Conservation (phyloP, 176 grass and related monocot genomes). For the Poa annua region DNA sequence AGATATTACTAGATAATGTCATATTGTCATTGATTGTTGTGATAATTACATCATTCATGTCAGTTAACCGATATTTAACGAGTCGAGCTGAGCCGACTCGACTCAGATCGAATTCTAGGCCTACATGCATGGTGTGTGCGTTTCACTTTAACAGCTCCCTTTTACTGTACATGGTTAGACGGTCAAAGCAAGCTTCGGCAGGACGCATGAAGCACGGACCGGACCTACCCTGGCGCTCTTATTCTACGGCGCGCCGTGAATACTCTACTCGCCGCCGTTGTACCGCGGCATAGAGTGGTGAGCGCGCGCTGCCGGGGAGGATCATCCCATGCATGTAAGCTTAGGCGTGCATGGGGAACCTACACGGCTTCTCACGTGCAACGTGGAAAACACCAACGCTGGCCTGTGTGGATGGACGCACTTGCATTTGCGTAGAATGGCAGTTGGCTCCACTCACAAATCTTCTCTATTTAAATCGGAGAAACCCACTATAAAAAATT, state of each 20-base stretch:
- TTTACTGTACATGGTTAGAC: constrained; percentile 10
- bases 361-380: constrained; percentile 54
- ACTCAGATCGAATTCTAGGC: too few species aligned
- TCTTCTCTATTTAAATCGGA: too few species aligned
- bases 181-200: constrained; percentile 62
- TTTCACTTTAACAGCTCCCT: constrained; percentile 44
- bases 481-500: too few species aligned
- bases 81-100: too few species aligned
- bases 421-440: neutral
- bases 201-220: constrained; percentile 26
- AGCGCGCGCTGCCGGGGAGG: constrained; percentile 6
- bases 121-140: too few species aligned
- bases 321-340: constrained; percentile 41
- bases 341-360: constrained; percentile 41
- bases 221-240: constrained; percentile 48
- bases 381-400: constrained; percentile 51
- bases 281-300: neutral
- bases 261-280: constrained; percentile 48
- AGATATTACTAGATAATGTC: too few species aligned
- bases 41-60: too few species aligned
- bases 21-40: too few species aligned
- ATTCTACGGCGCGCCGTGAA: constrained; percentile 45
- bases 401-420: neutral
- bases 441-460: constrained; percentile 1
- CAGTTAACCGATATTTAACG: too few species aligned